Conservation (phyloP, 1,284 basidiomycete species). For the Leccinum insolens region DNA sequence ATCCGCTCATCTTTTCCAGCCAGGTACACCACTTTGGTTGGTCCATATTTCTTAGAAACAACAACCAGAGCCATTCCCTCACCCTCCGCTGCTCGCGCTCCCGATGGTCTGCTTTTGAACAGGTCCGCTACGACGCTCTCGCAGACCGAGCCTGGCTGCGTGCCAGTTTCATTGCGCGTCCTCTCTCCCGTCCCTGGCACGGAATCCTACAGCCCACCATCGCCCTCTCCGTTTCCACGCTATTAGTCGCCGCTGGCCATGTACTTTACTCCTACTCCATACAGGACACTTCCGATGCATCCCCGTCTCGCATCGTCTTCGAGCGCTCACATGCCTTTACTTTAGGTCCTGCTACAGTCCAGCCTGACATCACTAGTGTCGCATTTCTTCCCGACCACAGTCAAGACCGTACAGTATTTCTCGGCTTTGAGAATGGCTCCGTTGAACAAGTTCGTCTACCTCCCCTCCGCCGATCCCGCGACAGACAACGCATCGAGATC, state of each 20-base stretch:
- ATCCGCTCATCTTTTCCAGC: no score
- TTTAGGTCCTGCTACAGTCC: conserved; percentile 26
- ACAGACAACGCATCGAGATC: conserved; percentile 19
- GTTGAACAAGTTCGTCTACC: conserved; percentile 51
- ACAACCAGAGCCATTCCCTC: conserved; percentile 51
- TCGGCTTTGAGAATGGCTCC: conserved; percentile 63
- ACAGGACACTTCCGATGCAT: conserved; percentile 42
- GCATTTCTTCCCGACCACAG: conserved; percentile 51
- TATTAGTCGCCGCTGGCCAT: conserved; percentile 66
- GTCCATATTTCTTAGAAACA: conserved; percentile 49
- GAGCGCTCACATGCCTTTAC: conserved; percentile 53
- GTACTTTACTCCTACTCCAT: conserved; percentile 64
- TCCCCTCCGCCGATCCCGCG: conserved; percentile 6
- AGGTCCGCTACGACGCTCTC: conserved; percentile 55
- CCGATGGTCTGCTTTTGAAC: conserved; percentile 48
- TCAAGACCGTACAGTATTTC: conserved; percentile 39
- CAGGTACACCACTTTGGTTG: conserved; percentile 49
- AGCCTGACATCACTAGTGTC: conserved; percentile 57
- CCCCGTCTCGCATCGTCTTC: conserved; percentile 33
- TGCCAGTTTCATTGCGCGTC: conserved; percentile 61
- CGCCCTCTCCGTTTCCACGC: conserved; percentile 56
- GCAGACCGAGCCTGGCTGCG: conserved; percentile 59
- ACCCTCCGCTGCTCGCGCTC: conserved; percentile 51
- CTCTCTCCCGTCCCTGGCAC: conserved; percentile 65
- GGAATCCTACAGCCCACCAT: conserved; percentile 60